A percentile compares a stretch with the other conserved stretches of the same genome.
phyloP scores from a whole-genome alignment of 176 grass and related monocot species.

The Zoysia pacifica region DNA sequence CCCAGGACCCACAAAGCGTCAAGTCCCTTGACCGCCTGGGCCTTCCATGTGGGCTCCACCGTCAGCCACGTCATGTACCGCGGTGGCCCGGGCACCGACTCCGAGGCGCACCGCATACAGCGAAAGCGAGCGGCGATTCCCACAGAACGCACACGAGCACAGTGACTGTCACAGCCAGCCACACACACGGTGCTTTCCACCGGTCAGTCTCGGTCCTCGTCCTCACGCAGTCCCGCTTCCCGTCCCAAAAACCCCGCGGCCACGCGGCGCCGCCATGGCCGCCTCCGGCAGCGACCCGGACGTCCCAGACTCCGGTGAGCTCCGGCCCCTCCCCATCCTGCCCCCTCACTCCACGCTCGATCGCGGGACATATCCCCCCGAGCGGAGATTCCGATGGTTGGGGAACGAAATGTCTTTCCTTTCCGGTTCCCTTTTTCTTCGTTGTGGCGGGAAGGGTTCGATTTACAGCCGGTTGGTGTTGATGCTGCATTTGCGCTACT shows the following conservation, averaged over 20 bases:
- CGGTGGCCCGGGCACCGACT: neutral
- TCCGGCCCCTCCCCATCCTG: too few relatives aligned
- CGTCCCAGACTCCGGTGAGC: conserved; percentile 1
- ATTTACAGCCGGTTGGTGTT: neutral
- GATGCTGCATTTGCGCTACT: neutral
- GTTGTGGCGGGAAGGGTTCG: neutral
- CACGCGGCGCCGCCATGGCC: conserved; percentile 1
- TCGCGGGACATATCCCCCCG: neutral
- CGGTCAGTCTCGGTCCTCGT: neutral
- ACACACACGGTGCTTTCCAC: neutral
- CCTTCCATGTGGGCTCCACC: neutral
- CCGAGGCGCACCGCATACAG: neutral
- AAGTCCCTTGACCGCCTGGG: too few relatives aligned
- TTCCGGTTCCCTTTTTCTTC: neutral
- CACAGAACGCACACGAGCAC: neutral
- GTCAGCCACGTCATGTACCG: neutral
- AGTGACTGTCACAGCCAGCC: neutral
- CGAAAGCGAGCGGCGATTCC: neutral
- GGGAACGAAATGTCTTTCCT: neutral
- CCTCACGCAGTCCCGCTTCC: neutral
- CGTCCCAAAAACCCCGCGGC: neutral
- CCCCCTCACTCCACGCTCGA: neutral
- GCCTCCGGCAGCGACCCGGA: neutral
- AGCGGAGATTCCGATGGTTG: neutral
- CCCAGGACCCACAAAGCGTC: too few relatives aligned